Base-by-base conservation (phyloP, 2,329 filamentous ascomycete genomes). In the Hypoxylon rubiginosum region DNA sequence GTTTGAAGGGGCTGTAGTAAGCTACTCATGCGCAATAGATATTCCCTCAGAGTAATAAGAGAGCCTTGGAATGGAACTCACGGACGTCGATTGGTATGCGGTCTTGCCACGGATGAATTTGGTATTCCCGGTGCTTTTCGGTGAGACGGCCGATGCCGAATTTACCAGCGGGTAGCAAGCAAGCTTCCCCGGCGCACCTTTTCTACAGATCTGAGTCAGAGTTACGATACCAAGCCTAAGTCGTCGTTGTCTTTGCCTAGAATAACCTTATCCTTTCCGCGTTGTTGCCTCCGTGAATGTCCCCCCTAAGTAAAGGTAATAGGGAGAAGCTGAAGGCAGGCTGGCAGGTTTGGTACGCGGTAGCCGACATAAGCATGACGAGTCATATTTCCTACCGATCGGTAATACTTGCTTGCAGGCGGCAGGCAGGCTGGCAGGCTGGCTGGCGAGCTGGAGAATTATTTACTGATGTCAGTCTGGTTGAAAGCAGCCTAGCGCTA, bases 181-280 rank as follows among this genome's bases (percentile, higher is more conserved):
- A 39, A 5, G 32, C 32, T 13, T 15, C 10, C 10, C 34, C 15
- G 15, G 15, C 15, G 15, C 15, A 15, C 15, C 13, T n/a, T n/a
- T 39, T n/a, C 6, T n/a, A 6, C 15, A 39, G 13, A 39, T 39
- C 15, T 7, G 34, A 39, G 34, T n/a, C 13, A n/a, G 13, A 39
- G 5, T 1, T 39, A 6, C 15, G 34, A 39, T 39, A 13, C 11
- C 11, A 13, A 13, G 11, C 4, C 32, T 13, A 13, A 36, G 13
- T 13, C 21, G 32, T 36, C 11, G 10, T 15, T 7, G 24, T 8
- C 9, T 28, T 49, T 3, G 13, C 26, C 4, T 30, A 17, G 13
- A 6, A 49, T 28, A 15, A 49, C 7, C 2, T 30, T 10, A 11
- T 19, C 24, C 13, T 17, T 41, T 90, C 85, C 89, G 34, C 43